Base-by-base conservation (phyloP, 2,329 filamentous ascomycete species). In the Sporothrix pseudoabietina region DNA sequence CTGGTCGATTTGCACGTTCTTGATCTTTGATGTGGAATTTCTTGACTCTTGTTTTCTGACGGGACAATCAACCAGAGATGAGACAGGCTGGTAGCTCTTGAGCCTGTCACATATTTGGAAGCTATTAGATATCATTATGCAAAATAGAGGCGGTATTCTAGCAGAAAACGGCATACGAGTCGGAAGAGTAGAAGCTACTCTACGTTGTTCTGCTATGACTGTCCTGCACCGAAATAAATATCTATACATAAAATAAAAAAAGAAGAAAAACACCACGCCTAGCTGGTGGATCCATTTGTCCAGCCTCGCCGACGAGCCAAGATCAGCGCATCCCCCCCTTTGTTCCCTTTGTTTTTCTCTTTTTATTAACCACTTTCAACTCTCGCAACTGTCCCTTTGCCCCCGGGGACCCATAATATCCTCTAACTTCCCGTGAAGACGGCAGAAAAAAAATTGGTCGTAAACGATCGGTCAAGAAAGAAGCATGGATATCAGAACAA, bases 221-320 rank as follows among this genome's bases (percentile, higher is more conserved):
- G 35, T 35, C 35, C 35, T 35, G 35, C 35, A 35, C 35, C 7
- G 35, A 7, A 3, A 35, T 35, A 35, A 35, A 35, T 35, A 3
- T 35, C 35, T n/a, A n/a, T n/a, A n/a, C n/a, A n/a, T n/a, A n/a
- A n/a, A n/a, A n/a, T n/a, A n/a, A n/a, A n/a, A n/a, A n/a, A n/a
- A n/a, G n/a, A n/a, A 44, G 10, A 52, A 52, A n/a, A 22, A 19
- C 19, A 26, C 52, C 52, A 16, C 52, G 3, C 22, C 22, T 55
- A 55, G 52, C 10, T 3, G 22, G 52, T 55, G n/a, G 22, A 59
- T 26, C 14, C 19, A 8, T 32, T 39, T 39, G 32, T 35, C 19
- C 32, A 61, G 59, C 59, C 35, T 14, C n/a, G 35, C n/a, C 59
- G 59, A 26, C 59, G n/a, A 65, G 59, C 35, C 59, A 44, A 65